Conservation (phyloP, 2,329 filamentous ascomycete genomes). For the Colletotrichum salicis region DNA sequence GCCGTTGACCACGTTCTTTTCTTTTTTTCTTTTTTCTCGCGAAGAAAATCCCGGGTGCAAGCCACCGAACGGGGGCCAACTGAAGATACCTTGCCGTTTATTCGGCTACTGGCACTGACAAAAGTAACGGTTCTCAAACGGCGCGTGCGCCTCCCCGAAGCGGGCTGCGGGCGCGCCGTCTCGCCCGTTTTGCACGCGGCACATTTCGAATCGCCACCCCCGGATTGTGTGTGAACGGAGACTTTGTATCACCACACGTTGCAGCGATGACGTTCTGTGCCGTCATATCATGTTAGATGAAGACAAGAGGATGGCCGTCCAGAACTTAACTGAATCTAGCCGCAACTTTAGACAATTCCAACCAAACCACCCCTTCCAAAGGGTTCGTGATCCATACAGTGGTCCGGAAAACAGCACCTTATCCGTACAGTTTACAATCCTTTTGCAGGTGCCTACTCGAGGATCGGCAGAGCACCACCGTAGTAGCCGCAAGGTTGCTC, state of each 20-base stretch:
- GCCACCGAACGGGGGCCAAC: neutral
- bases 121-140: neutral
- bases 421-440: neutral
- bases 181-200: no score
- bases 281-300: neutral
- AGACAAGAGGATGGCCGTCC: neutral
- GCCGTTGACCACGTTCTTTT: neutral
- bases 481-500: neutral
- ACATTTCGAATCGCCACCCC: neutral
- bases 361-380: no score
- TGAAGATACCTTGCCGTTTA: neutral
- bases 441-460: neutral
- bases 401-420: neutral
- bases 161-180: neutral
- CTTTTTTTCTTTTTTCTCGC: neutral
- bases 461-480: neutral
- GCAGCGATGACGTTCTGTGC: neutral
- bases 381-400: no score
- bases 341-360: no score
- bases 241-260: neutral
- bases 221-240: neutral
- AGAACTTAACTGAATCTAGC: no score
- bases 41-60: slow-evolving; percentile 5
- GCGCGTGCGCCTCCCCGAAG: neutral
- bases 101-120: neutral